phyloP scores from a whole-genome alignment of 352 stramenopile species.

The Phytophthora sp. region DNA sequence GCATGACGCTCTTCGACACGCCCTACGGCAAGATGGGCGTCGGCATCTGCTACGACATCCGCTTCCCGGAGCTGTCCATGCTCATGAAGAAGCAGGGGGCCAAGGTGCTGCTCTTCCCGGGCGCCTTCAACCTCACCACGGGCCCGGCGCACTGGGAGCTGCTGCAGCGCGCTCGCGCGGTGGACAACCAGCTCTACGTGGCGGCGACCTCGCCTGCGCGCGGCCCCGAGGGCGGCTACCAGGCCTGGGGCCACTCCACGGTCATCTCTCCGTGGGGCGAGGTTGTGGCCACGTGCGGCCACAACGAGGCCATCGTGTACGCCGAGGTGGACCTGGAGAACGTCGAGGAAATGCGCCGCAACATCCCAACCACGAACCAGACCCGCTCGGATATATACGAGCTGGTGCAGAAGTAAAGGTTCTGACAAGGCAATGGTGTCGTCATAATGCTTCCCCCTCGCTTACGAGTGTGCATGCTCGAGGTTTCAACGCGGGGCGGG shows the following conservation, averaged over 20 bases:
- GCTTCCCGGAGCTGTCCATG: conserved; percentile 99
- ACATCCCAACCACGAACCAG: conserved; percentile 96
- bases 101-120: conserved; percentile 88
- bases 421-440: conserved; percentile 1
- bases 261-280: conserved; percentile 98
- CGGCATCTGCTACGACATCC: conserved; percentile 99
- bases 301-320: conserved; percentile 94
- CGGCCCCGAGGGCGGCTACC: conserved; percentile 95
- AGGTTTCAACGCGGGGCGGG: neutral
- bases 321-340: conserved; percentile 96
- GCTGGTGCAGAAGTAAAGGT: conserved; percentile 77
- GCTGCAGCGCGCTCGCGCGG: conserved; percentile 95
- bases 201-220: conserved; percentile 96
- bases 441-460: neutral
- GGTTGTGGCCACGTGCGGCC: conserved; percentile 94
- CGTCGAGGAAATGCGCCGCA: conserved; percentile 95
- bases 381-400: conserved; percentile 96
- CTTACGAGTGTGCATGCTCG: neutral
- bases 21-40: conserved; percentile 95
- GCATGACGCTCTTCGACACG: conserved; percentile 87
- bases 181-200: conserved; percentile 97
- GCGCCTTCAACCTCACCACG: conserved; percentile 89
- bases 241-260: conserved; percentile 99
- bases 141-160: conserved; percentile 99
- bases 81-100: conserved; percentile 93